Evolutionary conservation across 495 filamentous ascomycete species (phyloP), one percentile per base, ranked within the genome.

Genomic region (Penicillium paxilli): DNA sequence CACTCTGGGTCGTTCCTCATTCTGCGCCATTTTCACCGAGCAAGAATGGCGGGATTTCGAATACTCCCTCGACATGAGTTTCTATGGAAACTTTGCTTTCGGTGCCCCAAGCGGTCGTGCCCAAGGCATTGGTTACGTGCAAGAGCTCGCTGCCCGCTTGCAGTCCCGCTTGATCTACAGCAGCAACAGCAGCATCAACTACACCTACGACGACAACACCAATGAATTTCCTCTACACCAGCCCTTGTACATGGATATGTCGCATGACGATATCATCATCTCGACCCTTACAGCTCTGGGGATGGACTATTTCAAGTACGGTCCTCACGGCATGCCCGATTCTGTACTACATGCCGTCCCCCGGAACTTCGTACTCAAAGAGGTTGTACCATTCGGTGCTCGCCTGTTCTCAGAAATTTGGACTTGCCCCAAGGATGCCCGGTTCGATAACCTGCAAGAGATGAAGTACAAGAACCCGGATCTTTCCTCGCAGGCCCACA

Each of bases 81-180:
- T 85, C 68, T 78, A 80, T 49, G 82, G 82, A 20, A 68, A 77
- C 53, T 73, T 74, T 40, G 79, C 68, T 42, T 85, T 83, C 59
- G 80, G 81, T 8, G 82, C 81, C 5, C 78, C 83, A 0, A 79
- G 76, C 16, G 84, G 83, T 22, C 76, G 85, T 16, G 86, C 85
- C 12, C 76, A 85, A 20, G 85, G 83, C 2, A 80, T 86, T 46
- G 84, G 83, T 19, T 88, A 83, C 52, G 80, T 86, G 10, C 71
- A 83, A 45, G 85, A 88, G 67, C 69, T 85, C 20, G 66, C 83
- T 3, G 85, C 83, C 1, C 76, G 84, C n/a, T 70, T 87, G 21
- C 55, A 79, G 46, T 71, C 79, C 55, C 80, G 83, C 52, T 70
- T 81, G 6, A 66, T 71, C 40, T 67, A 80, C 32, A 76, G 71